phyloP scores from a whole-genome alignment of 176 grass and related monocot species.

The Triticum monococcum region DNA sequence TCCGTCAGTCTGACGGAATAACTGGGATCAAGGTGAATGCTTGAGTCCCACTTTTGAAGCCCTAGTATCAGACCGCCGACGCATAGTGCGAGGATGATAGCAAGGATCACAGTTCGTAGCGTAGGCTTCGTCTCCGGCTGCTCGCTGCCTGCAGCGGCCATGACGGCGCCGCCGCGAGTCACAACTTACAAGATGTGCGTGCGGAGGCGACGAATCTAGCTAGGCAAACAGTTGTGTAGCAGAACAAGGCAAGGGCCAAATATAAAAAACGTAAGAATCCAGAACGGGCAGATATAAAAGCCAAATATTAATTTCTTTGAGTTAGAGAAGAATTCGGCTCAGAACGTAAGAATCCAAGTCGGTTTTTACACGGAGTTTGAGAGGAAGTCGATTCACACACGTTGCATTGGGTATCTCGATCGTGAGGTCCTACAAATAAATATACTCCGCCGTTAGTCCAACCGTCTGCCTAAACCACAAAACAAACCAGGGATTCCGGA shows the following conservation, averaged over 20 bases:
- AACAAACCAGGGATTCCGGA: no score
- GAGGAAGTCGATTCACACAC: no score
- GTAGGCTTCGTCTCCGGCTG: not conserved
- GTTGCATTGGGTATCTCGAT: no score
- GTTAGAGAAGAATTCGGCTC: not conserved
- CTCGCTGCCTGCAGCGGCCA: not conserved
- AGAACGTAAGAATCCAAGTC: not conserved
- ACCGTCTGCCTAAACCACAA: no score
- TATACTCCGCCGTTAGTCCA: no score
- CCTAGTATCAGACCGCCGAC: not conserved
- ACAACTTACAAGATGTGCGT: not conserved
- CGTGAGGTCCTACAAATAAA: no score
- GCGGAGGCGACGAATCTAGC: not conserved
- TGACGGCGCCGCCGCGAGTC: not conserved
- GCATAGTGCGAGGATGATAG: not conserved
- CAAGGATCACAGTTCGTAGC: not conserved
- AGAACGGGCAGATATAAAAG: no score
- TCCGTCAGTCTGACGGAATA: not conserved
- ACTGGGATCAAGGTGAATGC: not conserved
- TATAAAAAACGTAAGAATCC: not conserved
- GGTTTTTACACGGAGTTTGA: no score
- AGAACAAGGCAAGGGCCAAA: not conserved
- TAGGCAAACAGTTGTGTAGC: not conserved
- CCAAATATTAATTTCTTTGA: not conserved
- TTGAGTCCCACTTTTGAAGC: not conserved